Conservation (phyloP, 331 rosid species). For the Acacia pycnantha region DNA sequence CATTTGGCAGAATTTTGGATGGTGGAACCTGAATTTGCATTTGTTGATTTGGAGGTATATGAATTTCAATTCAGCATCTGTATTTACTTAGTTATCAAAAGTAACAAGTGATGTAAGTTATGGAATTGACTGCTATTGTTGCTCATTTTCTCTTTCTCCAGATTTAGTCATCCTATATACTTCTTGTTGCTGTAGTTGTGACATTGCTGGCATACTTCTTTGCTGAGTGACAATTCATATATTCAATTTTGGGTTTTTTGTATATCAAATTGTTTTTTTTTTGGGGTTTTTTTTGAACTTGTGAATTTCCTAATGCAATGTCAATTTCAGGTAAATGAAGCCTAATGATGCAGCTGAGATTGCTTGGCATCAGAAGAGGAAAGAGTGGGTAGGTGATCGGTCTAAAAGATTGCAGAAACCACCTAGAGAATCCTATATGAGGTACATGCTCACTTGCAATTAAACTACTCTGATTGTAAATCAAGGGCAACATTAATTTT, state of each 20-base stretch:
- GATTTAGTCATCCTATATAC: not conserved
- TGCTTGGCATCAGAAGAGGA: conserved; percentile 66
- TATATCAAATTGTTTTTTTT: too few species aligned
- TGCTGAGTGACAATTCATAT: not conserved
- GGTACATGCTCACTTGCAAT: conserved; percentile 39
- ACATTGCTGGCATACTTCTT: too few species aligned
- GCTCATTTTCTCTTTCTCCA: not conserved
- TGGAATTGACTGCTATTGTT: not conserved
- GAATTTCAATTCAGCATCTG: not conserved
- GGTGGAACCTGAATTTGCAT: conserved; percentile 98
- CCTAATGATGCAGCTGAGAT: conserved; percentile 51
- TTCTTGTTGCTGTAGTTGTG: not conserved
- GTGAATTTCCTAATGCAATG: not conserved
- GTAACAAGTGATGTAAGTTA: not conserved
- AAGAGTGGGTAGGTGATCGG: conserved; percentile 60
- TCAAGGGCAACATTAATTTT: not conserved
- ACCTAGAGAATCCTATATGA: conserved; percentile 57
- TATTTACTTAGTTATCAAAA: not conserved
- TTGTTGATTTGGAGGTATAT: conserved; percentile 81
- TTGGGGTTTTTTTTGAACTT: too few species aligned
- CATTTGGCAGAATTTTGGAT: conserved; percentile 99
- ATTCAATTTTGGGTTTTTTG: not conserved
- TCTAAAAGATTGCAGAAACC: conserved; percentile 39
- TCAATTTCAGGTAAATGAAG: not conserved
- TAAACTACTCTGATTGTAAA: not conserved